Base-by-base conservation (phyloP, 441 rosid species). In the Melastoma candidum region DNA sequence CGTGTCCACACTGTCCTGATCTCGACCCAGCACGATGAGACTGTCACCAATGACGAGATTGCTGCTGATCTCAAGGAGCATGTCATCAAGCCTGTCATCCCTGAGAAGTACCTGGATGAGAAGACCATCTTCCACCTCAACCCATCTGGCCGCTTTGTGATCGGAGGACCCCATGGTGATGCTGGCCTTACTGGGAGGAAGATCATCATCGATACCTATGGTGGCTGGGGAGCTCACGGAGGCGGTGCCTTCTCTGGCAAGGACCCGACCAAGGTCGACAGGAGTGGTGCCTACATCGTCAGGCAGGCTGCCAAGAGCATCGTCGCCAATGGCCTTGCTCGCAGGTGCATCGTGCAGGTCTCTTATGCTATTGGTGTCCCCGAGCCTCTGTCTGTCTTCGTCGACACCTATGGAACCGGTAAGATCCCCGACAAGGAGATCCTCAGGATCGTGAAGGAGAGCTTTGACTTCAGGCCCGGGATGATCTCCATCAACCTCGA, bases 301-400 rank as follows among this genome's bases (percentile, higher is more conserved):
- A 72, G 85, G 64, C 89, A 82, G 75, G 85, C 89, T 44, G 89
- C 89, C 54, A 82, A 82, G 85, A 82, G 89, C 66, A 82, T 82
- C 27, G 90, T 83, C 39, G 90, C 86, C 9, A 80, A 52, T 54
- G 90, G 86, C 43, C 84, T 83, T 14, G 86, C 90, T 3, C 80
- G 90, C 25, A 76, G 90, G 70, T 77, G 84, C 80, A 73, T 80
- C 1, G 90, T 83, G 47, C 90, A 83, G 69, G 90, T 83, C 49
- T 83, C 90, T 6, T 83, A 80, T 0, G 90, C 90, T 51, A 83
- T 83, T 48, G 90, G 90, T 58, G 90, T 83, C 36, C 86, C 90
- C 3, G 90, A 83, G 61, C 90, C 90, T 14, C 64, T 83, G 67
- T 83, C 90, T 0, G 90, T 83, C 27, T 83, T 83, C 4, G 90